Evolutionary conservation across 176 grass and related monocot species (phyloP), one percentile per base, ranked within the genome.

Genomic region (Echinochloa phyllopogon): DNA sequence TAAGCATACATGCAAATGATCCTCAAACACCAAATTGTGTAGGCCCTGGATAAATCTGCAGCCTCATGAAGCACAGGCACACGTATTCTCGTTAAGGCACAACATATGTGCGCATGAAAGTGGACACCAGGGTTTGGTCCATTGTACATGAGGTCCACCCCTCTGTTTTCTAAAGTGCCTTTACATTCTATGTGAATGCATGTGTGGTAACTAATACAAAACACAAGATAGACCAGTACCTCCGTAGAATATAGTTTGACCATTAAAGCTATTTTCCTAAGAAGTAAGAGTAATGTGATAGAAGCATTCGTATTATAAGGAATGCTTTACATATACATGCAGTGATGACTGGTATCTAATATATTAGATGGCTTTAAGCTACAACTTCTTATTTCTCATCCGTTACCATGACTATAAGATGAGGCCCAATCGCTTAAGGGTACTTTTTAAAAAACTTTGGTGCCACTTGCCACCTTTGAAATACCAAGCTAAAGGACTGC

Each of bases 201-300:
- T 9, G 8, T 57, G 76, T 53, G 80, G 18, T 21, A 83, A 29
- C 41, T 78, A 81, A 24, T 74, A 56, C 37, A 36, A 49, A 24
- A 62, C 20, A 36, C 48, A 53, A 42, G n/a, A 33, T 55, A 57
- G 14, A 21, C 8, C 21, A 8, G 29, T 38, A 14, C 3, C 36
- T 5, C 36, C 55, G 4, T 17, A 82, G 38, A 20, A 59, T 52
- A 82, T 83, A 62, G 72, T 29, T 60, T 68, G 8, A 81, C 39
- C 21, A 43, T 65, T 36, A 55, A 79, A 42, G 64, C 36, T 15
- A 80, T 18, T 47, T 18, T 47, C 17, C 11, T 5, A 77, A 39
- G 41, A 53, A 58, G 16, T 53, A 86, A 80, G n/a, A 41, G 55
- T 38, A 86, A 81, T 43, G 62, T 10, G 3, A 74, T 18, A 10